Conservation (phyloP, 78 protist species). For the Dictyostelium citrinum region DNA sequence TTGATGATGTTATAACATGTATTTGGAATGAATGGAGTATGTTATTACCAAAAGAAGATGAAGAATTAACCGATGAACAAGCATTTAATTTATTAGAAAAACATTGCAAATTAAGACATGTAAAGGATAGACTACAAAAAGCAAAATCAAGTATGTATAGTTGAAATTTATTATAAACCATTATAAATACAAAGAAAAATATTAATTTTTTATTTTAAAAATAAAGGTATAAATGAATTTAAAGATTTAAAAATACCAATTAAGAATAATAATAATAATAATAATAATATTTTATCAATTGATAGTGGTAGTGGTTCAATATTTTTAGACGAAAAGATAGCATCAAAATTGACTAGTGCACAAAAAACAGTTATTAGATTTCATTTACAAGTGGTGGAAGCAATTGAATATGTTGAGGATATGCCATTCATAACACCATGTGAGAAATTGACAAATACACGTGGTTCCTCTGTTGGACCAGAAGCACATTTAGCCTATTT, state of each 20-base stretch:
- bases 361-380: constrained; percentile 68
- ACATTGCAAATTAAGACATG: constrained; percentile 72
- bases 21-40: constrained; percentile 75
- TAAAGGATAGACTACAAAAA: constrained; percentile 57
- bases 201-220: background rate
- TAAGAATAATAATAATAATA: background rate
- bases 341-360: constrained; percentile 43
- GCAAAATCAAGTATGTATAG: constrained; percentile 19
- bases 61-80: constrained; percentile 44
- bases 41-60: constrained; percentile 67
- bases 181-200: background rate
- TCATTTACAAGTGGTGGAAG: constrained; percentile 74
- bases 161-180: too few species aligned
- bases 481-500: background rate
- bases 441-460: constrained; percentile 28
- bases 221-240: constrained; percentile 32
- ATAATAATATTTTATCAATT: background rate
- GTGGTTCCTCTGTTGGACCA: constrained; percentile 40
- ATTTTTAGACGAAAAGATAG: constrained; percentile 66
- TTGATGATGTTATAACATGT: constrained; percentile 49
- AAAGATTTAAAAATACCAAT: constrained; percentile 54
- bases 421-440: constrained; percentile 59
- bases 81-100: constrained; percentile 50
- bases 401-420: constrained; percentile 58
- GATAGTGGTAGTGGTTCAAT: background rate